Evolutionary conservation across 352 stramenopile species (phyloP), one percentile per base, ranked within the genome.

Genomic region (Plasmopara muralis): DNA sequence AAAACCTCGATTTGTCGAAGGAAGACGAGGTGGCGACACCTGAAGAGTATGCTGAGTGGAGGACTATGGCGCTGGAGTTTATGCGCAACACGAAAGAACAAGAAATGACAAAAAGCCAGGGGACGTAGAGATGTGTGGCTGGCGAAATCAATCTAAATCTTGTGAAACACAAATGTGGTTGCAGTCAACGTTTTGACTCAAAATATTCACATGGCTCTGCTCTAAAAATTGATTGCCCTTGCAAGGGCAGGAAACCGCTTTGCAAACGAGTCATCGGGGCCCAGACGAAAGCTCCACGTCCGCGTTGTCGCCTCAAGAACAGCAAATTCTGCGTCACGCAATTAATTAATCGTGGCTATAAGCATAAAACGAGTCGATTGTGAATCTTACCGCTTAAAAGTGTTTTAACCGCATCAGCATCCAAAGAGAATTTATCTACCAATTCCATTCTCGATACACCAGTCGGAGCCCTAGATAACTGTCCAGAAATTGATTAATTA

Each of bases 281-380:
- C 57, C 15, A 74, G 28, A 31, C 78, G 78, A 31, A 87, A 78
- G 31, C 49, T 65, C 74, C 77, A 87, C 35, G 54, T 82, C 16
- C 77, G 63, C 28, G 70, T 72, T 20, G 53, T 41, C 6, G 62
- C 42, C 30, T 87, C 67, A 13, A 87, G 44, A 34, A 60, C 43
- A 35, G 72, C 73, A 41, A 85, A 71, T 16, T 80, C 77, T 85
- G 33, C 6, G 54, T 6, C n/a, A 40, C 6, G 31, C 9, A 47
- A 14, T 25, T 6, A 15, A 47, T 44, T 13, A 52, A 33, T 55
- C 33, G 55, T 37, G n/a, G 39, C 9, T 29, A 2, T 10, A 43
- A 35, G 33, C 8, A 12, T 6, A 20, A 7, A 54, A 34, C 14
- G 35, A 6, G 44, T n/a, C 14, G 15, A 37, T 34, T 40, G 25